Base-by-base conservation (phyloP, 2,329 filamentous ascomycete genomes). In the Ascochyta viciae-villosae region DNA sequence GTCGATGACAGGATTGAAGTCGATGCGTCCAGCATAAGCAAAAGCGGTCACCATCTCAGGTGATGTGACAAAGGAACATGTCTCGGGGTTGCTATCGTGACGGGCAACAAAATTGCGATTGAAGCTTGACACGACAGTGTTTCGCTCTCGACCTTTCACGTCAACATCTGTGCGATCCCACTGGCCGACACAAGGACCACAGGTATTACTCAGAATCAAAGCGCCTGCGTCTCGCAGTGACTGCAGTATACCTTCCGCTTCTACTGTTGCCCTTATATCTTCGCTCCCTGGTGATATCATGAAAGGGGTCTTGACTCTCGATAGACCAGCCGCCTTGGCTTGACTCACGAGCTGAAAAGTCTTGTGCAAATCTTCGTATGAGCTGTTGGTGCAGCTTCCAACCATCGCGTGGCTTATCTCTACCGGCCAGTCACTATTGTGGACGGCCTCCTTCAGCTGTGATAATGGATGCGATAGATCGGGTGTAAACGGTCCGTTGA, bases 21-120 rank as follows among this genome's bases (percentile, higher is more conserved):
- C 56, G 6, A 65, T 56, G 15, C 58, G 57, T 1, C 64, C 60
- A 39, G 64, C 61, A 45, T 61, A 65, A 3, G 64, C 60, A 24
- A 65, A 63, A 31, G 75, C 78, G 10, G 78, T 78, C 23, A 78
- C 79, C 50, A 82, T 68, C 52, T 82, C 79, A 19, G 80, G 79
- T 3, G 79, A 81, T 15, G 79, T 77, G 41, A 82, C 77, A 58
- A 82, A 82, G 1, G 79, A 80, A 64, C 81, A 79, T 0, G 80
- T 82, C 26, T 77, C 79, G 2, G 80, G 72, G 34, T 77, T 76
- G 3, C 73, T 62, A 50, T 77, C 73, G 41, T 75, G 74, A 1
- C 74, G 72, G 3, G 70, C 73, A 1, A 73, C 73, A 46, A 76
- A 77, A 19, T 76, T 77, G 6, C 75, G 65, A 48, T 77, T 77